Conservation (phyloP, 1,284 basidiomycete species). For the Ustilago loliicola region DNA sequence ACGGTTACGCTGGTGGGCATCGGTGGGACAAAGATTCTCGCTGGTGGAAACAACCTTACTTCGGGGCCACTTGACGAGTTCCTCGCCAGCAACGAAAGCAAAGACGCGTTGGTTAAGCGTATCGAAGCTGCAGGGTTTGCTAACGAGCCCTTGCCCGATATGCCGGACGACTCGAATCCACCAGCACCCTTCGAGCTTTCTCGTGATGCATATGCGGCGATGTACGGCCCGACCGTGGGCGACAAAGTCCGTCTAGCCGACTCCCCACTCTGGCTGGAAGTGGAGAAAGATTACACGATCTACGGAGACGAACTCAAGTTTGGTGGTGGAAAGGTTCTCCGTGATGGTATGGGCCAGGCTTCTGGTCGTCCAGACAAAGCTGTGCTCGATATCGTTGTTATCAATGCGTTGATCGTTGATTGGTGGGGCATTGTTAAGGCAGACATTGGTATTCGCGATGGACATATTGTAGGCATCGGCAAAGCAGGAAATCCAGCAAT, state of each 20-base stretch:
- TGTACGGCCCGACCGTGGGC: slow-evolving; percentile 86
- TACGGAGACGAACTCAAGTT: slow-evolving; percentile 96
- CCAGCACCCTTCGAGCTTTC: slow-evolving; percentile 51
- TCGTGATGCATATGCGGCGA: slow-evolving; percentile 59
- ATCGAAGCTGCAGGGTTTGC: slow-evolving; percentile 53
- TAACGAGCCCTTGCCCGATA: slow-evolving; percentile 42
- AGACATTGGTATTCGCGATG: slow-evolving; percentile 93
- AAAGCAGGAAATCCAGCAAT: slow-evolving; percentile 97
- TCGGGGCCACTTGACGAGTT: slow-evolving; percentile 48
- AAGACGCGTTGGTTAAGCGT: slow-evolving; percentile 31
- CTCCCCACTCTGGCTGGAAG: slow-evolving; percentile 89
- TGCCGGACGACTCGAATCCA: slow-evolving; percentile 18
- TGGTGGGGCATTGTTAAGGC: slow-evolving; percentile 98
- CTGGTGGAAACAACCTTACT: slow-evolving; percentile 80
- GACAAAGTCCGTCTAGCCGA: slow-evolving; percentile 91
- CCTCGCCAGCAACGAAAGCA: slow-evolving; percentile 17
- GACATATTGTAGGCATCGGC: slow-evolving; percentile 87
- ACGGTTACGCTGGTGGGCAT: slow-evolving; percentile 86
- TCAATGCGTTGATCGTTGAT: slow-evolving; percentile 93
- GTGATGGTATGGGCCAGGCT: slow-evolving; percentile 79
- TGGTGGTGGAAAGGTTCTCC: slow-evolving; percentile 78
- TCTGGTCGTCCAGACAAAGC: slow-evolving; percentile 79
- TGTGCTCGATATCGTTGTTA: slow-evolving; percentile 90
- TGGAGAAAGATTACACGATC: slow-evolving; percentile 86
- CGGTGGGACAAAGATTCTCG: slow-evolving; percentile 77